Evolutionary conservation across 768 basidiomycete species (phyloP), one percentile per base, ranked within the genome.

Genomic region (Lactarius pseudohatsudake): DNA sequence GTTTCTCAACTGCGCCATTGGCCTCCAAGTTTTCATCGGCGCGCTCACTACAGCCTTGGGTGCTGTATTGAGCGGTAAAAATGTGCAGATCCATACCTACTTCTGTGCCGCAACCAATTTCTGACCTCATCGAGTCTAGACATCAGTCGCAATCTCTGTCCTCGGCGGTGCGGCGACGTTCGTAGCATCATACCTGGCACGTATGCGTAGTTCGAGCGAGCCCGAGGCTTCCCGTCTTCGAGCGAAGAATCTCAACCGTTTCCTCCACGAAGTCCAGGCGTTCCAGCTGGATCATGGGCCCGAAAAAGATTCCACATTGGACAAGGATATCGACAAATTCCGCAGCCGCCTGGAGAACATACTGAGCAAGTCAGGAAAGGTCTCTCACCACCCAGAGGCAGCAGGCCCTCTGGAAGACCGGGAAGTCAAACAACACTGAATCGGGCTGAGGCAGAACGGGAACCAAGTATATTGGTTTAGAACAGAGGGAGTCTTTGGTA

Each of bases 101-200:
- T 40, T 40, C n/a, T n/a, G 8, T 8, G 10, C n/a, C 10, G 10
- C 10, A 47, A 22, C n/a, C 47, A 2, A 53, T 20, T 8, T 26
- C 36, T 36, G 36, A 36, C 36, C 36, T 40, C 38, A 15, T 38
- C 32, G 34, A 45, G 18, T 3, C 11, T 1, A 81, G 79, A 75
- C 77, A 0, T 78, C 78, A 28, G 67, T 83, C 38, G 74, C 76
- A 18, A 79, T 79, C 20, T 72, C 81, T 3, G 47, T 81, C 36
- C 75, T 84, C 43, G 82, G 90, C 41, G 89, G 85, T n/a, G 64
- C 88, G 16, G 75, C 89, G 7, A 92, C 90, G 0, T 26, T 91
- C 22, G 81, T 87, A 15, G 89, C 90, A n/a, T 86, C 89, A 2
- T 91, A 87, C 74, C 80, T 92, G 28, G 90, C 90, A 4, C 84